Conservation (phyloP, 768 basidiomycete genomes). For the Coprinellus aureogranulatus region DNA sequence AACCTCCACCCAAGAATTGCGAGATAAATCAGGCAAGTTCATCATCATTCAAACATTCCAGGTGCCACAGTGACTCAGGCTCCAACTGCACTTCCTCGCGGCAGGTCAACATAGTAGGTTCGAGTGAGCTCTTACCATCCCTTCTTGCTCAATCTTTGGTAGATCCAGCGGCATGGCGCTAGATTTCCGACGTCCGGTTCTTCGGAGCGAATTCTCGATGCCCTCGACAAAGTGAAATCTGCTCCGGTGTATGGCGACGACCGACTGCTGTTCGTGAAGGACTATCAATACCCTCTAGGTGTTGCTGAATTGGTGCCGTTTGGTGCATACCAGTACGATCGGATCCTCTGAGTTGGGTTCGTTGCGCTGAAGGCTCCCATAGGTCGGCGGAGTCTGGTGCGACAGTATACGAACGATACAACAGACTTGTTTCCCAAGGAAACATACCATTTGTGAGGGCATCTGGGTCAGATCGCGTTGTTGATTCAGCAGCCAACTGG, state of each 20-base stretch:
- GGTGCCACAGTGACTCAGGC: background rate
- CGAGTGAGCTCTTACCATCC: background rate
- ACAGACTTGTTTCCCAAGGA: conserved; percentile 38
- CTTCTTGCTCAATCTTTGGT: background rate
- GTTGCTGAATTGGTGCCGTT: conserved; percentile 59
- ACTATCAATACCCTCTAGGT: conserved; percentile 61
- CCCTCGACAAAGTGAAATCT: conserved; percentile 53
- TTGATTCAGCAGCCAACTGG: conserved; percentile 72
- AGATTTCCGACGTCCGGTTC: conserved; percentile 66
- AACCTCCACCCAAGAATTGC: conserved; percentile 46
- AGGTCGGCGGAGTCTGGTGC: conserved; percentile 48
- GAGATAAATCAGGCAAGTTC: conserved; percentile 50
- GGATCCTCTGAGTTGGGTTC: background rate
- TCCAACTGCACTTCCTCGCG: conserved; percentile 1
- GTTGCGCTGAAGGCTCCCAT: background rate
- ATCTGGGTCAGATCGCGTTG: conserved; percentile 53
- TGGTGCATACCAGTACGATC: conserved; percentile 61
- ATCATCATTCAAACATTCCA: background rate
- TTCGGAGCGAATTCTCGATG: conserved; percentile 37
- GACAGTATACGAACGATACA: conserved; percentile 54
- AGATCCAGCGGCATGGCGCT: conserved; percentile 82
- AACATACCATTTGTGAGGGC: conserved; percentile 52
- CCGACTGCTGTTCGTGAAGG: conserved; percentile 52
- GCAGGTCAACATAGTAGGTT: conserved; percentile 61
- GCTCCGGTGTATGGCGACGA: conserved; percentile 45